These are phyloP conservation scores for Rutstroemia sp. DNA, from an alignment of 2,329 filamentous ascomycete genomes.

Conservation along the genomic window DNA sequence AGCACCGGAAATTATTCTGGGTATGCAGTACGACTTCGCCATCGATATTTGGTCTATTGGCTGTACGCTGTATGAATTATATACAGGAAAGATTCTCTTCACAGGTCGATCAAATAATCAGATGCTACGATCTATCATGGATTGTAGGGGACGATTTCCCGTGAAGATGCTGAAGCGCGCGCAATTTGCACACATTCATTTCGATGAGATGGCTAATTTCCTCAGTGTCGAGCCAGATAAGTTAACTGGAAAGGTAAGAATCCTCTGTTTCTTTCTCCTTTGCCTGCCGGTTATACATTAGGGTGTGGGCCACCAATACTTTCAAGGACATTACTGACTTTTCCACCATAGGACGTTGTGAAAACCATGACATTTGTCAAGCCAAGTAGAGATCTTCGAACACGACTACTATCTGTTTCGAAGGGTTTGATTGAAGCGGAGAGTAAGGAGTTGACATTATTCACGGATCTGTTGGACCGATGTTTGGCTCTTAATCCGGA, in stretches of 20 bases:
- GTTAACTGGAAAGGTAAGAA: conserved; percentile 67
- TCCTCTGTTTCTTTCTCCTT: conserved; percentile 5
- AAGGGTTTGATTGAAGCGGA: conserved; percentile 68
- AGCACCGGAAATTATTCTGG: conserved; percentile 92
- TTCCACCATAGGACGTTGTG: conserved; percentile 45
- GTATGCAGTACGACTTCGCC: conserved; percentile 90
- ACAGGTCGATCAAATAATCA: conserved; percentile 94
- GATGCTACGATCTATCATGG: conserved; percentile 95
- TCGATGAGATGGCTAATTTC: conserved; percentile 79
- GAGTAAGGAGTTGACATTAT: conserved; percentile 69
- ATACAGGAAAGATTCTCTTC: conserved; percentile 96
- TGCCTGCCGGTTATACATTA: not conserved
- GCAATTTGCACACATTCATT: conserved; percentile 67
- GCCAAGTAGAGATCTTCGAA: conserved; percentile 74
- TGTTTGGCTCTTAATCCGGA: conserved; percentile 88
- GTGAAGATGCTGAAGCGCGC: conserved; percentile 83
- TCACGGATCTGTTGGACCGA: conserved; percentile 81
- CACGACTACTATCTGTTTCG: conserved; percentile 67
- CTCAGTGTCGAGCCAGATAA: conserved; percentile 80
- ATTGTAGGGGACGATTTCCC: conserved; percentile 86
- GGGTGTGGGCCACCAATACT: not conserved
- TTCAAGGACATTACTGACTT: not conserved
- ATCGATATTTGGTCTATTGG: conserved; percentile 98
- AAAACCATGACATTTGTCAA: conserved; percentile 64
- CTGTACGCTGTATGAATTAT: conserved; percentile 93